Conservation (phyloP, 2,329 filamentous ascomycete species). For the Aureobasidium namibiae region DNA sequence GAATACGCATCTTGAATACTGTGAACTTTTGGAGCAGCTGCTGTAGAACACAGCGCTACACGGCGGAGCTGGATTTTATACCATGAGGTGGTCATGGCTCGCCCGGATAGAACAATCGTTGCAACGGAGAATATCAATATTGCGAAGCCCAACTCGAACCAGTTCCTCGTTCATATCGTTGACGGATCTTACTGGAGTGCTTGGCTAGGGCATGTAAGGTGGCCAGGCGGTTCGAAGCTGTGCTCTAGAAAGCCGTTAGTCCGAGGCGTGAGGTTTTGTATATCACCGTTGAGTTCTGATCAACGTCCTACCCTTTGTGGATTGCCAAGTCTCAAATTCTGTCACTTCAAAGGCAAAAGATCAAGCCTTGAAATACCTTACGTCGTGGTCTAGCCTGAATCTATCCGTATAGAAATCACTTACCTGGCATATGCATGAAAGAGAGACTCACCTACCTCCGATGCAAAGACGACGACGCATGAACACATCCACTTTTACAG, state of each 20-base stretch:
- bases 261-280: background rate
- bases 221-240: background rate
- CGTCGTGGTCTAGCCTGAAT: background rate
- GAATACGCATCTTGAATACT: constrained; percentile 3
- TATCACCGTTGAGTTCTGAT: background rate
- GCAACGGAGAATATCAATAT: background rate
- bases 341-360: too few species aligned
- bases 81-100: background rate
- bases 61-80: background rate
- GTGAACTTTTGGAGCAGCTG: background rate
- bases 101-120: background rate
- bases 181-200: background rate
- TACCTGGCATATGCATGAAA: too few species aligned
- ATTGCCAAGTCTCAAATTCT: background rate
- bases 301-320: background rate
- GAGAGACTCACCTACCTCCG: too few species aligned
- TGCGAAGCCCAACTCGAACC: background rate
- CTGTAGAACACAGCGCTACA: background rate
- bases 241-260: constrained; percentile 4
- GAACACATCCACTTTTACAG: too few species aligned
- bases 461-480: too few species aligned
- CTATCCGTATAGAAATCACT: too few species aligned
- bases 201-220: background rate
- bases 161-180: background rate
- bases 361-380: too few species aligned